Evolutionary conservation across 2,329 filamentous ascomycete species (phyloP), one percentile per base, ranked within the genome.

Genomic region (Penicillium expansum): DNA sequence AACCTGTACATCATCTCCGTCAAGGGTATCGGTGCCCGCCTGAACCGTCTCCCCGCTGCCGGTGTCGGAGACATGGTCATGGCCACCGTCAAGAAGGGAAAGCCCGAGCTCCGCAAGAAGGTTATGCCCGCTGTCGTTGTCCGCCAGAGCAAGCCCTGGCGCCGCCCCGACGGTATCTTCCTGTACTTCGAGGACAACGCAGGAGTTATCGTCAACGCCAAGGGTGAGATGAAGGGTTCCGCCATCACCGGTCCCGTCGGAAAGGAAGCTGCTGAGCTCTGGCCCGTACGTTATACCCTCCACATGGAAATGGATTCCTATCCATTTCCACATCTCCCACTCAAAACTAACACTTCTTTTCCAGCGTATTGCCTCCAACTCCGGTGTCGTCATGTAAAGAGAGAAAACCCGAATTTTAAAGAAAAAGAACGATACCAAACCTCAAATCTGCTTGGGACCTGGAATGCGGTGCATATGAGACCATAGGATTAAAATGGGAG

Each of bases 131-230:
- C 94, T 76, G 93, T 99, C 78, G 94, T 99, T 77, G 93, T 97
- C 79, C 86, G 94, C 80, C 94, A 97, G 85, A 90, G 89, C 84
- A 99, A 99, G 89, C 94, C 94, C 75, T 99, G 94, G 94, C 92
- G 94, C 86, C 89, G 94, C 80, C 90, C 90, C 72, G 94, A 99
- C 80, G 95, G 94, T 82, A 90, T 97, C 75, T 99, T 91, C 87
- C 88, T 99, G 73, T 99, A 99, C 87, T 99, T 99, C 77, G 94
- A 99, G 91, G 95, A 99, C 83, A 99, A 99, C 82, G 94, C 94
- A 79, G 94, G 94, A 88, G 94, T 99, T 75, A 99, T 99, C 76
- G 94, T 99, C 86, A 99, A 99, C 86, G 92, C 93, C 82, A 99
- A 99, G 90, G 94, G 94, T 83, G 94, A 99, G 85, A 99, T 99